Base-by-base conservation (phyloP, 1,139 yeast species). In the Saccharomyces pastorianus region DNA sequence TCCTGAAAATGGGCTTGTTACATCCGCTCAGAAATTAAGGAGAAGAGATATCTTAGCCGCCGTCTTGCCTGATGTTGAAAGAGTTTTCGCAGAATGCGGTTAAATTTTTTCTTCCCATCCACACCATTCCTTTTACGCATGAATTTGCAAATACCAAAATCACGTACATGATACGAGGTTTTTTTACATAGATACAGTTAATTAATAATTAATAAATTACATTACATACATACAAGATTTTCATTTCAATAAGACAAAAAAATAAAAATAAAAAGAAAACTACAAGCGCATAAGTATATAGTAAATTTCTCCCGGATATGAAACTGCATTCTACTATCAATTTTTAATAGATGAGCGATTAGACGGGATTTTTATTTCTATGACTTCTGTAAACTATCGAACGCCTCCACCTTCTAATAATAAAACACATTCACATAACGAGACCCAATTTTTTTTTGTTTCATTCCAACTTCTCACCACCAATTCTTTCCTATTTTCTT, bases 11-110 rank as follows among this genome's bases (percentile, higher is more conserved):
- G 98, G 97, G 1, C 87, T 77, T 62, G 95, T 93, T 55, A 90
- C 98, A 9, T 83, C 95, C 59, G 99, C 99, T 31, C 98, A 93
- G 75, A 95, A 95, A 74, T 80, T 95, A 65, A 96, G 93, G 76
- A 85, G 99, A 78, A 88, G 82, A 79, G 88, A 87, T 78, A 95
- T 95, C 69, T 76, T 89, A 67, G 82, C 77, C 47, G 82, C 82
- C 5, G 53, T 51, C 28, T 6, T 17, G 17, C 28, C 23, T 26
- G 17, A n/a, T 48, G 17, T 32, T 8, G 9, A 23, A 23, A 31
- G 14, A 17, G 27, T 23, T 48, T 31, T 48, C 49, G 23, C 3
- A 28, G n/a, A 31, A 6, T 3, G 14, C 27, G 17, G 20, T 48
- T 32, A 31, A 11, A 41, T 42, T 41, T 20, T 49, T 29, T 14